These are phyloP conservation scores for Globisporangium apiculatum DNA, from an alignment of 352 stramenopile species.

Conservation along the genomic window DNA sequence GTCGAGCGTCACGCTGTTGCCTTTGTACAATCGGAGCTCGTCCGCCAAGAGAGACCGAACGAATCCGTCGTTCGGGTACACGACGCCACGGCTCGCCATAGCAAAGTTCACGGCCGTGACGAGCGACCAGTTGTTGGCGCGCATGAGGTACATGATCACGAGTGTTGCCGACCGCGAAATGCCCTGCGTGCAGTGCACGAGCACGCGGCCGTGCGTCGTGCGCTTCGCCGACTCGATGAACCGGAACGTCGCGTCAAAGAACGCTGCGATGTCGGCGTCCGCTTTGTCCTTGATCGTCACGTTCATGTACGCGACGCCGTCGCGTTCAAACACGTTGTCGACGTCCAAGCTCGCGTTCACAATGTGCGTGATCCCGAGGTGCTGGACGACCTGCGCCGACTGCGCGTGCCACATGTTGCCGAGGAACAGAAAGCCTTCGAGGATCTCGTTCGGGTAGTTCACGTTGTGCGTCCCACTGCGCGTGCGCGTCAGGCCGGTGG, in stretches of 20 bases:
- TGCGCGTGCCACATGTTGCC: conserved; percentile 88
- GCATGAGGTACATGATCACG: conserved; percentile 87
- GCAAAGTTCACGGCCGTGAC: conserved; percentile 79
- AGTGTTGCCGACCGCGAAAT: conserved; percentile 79
- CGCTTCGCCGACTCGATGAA: conserved; percentile 82
- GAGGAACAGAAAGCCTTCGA: conserved; percentile 82
- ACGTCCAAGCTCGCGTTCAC: conserved; percentile 79
- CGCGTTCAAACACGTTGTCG: conserved; percentile 63
- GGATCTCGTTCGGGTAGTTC: conserved; percentile 86
- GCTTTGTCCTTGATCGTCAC: conserved; percentile 79
- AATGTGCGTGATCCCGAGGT: conserved; percentile 81
- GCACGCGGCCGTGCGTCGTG: conserved; percentile 62
- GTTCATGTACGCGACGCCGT: conserved; percentile 65
- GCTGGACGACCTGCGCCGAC: conserved; percentile 58
- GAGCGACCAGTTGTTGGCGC: conserved; percentile 73
- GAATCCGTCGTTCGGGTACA: conserved; percentile 83
- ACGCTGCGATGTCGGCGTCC: conserved; percentile 59
- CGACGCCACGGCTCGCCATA: conserved; percentile 63
- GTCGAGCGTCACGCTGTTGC: conserved; percentile 59
- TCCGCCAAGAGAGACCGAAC: conserved; percentile 66
- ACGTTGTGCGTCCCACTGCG: conserved; percentile 81
- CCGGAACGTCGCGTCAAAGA: conserved; percentile 57
- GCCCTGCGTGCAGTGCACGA: conserved; percentile 82
- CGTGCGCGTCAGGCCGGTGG: conserved; percentile 49
- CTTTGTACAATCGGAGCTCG: conserved; percentile 72